These are phyloP conservation scores for Euphorbia lathyris DNA, from an alignment of 345 rosid genomes.

Conservation along the genomic window DNA sequence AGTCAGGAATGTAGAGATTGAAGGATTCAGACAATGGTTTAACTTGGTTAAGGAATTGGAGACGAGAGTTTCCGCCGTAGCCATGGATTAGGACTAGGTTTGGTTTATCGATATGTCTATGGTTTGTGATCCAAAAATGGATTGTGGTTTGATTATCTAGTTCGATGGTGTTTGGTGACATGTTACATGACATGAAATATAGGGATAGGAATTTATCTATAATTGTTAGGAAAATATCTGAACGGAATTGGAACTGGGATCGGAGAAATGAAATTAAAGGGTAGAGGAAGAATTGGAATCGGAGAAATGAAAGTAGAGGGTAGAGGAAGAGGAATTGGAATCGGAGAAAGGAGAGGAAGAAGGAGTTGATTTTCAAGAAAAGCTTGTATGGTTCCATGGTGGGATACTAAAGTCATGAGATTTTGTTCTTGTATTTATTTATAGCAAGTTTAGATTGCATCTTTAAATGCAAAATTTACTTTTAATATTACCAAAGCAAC, in stretches of 20 bases:
- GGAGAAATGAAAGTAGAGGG: neutral
- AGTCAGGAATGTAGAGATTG: slow-evolving; percentile 21
- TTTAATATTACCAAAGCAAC: too few relatives aligned
- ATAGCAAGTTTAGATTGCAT: too few relatives aligned
- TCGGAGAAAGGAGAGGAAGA: too few relatives aligned
- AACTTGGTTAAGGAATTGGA: slow-evolving; percentile 16
- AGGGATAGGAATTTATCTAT: neutral
- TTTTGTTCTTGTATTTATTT: too few relatives aligned
- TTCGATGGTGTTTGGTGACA: slow-evolving; percentile 13
- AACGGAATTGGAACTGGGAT: neutral
- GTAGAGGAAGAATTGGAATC: neutral
- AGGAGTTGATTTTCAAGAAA: neutral
- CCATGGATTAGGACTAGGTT: slow-evolving; percentile 21
- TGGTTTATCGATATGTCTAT: neutral
- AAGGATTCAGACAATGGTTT: neutral
- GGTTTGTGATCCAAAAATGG: slow-evolving; percentile 19
- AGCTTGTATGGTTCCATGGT: neutral
- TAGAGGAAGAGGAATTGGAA: too few relatives aligned
- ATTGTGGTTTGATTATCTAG: slow-evolving; percentile 13
- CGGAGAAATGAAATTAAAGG: neutral
- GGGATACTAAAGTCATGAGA: too few relatives aligned
- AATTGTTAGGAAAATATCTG: neutral
- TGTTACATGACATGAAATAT: slow-evolving; percentile 4
- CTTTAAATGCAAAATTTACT: too few relatives aligned
- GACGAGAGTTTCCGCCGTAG: slow-evolving; percentile 7